phyloP scores from a whole-genome alignment of 2,329 filamentous ascomycete genomes.

The Aureobasidium musti region DNA sequence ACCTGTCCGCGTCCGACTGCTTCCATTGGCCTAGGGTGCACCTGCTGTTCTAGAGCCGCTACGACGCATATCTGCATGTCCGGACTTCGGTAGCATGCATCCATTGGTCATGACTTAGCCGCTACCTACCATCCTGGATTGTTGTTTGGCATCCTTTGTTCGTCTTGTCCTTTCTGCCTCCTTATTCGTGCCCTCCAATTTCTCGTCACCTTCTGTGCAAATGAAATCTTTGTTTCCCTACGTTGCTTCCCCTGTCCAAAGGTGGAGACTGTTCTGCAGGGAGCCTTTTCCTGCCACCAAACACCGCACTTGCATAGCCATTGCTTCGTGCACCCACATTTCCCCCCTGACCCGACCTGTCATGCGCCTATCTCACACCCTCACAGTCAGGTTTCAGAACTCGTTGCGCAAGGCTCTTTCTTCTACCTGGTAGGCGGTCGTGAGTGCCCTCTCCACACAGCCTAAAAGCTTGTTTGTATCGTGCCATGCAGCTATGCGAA shows the following conservation, averaged over 20 bases:
- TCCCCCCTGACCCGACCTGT: slow-evolving; percentile 24
- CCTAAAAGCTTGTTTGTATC: slow-evolving; percentile 27
- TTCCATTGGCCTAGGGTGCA: background rate
- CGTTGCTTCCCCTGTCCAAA: background rate
- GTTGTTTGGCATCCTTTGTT: slow-evolving; percentile 17
- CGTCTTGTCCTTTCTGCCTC: slow-evolving; percentile 15
- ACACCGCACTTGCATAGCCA: slow-evolving; percentile 20
- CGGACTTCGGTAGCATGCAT: slow-evolving; percentile 6
- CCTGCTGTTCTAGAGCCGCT: slow-evolving; percentile 9
- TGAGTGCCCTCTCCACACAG: slow-evolving; percentile 10
- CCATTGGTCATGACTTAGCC: slow-evolving; percentile 15
- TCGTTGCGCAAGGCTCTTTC: slow-evolving; percentile 1
- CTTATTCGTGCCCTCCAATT: background rate
- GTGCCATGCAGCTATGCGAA: slow-evolving; percentile 27
- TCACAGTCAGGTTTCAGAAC: slow-evolving; percentile 25
- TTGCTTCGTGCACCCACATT: slow-evolving; percentile 25
- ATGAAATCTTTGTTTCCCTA: slow-evolving; percentile 7
- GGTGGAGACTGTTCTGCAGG: slow-evolving; percentile 14
- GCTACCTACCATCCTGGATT: slow-evolving; percentile 9
- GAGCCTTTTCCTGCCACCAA: slow-evolving; percentile 15
- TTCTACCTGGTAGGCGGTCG: slow-evolving; percentile 22
- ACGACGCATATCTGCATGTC: slow-evolving; percentile 16
- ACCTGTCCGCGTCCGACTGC: background rate
- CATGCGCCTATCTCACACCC: slow-evolving; percentile 21
- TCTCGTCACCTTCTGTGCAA: slow-evolving; percentile 3